These are phyloP conservation scores for Lichina pygmaea DNA, from an alignment of 495 filamentous ascomycete species.

Conservation along the genomic window DNA sequence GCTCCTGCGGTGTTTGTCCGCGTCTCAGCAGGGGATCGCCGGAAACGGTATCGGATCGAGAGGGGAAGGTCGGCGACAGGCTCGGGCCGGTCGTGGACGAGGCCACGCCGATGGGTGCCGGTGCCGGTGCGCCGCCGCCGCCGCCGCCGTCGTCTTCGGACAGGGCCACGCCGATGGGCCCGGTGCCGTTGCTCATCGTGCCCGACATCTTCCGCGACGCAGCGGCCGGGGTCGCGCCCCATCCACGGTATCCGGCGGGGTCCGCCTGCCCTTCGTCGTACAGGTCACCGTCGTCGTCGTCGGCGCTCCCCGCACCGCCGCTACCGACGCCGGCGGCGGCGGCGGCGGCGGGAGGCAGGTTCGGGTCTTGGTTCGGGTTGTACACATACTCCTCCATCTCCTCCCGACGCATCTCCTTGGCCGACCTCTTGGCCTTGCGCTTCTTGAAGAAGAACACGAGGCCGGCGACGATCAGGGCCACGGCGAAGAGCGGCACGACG, in stretches of 20 bases:
- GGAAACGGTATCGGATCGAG: constrained; percentile 39
- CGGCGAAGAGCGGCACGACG: constrained; percentile 71
- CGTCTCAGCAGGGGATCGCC: constrained; percentile 31
- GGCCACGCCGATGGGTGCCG: not conserved
- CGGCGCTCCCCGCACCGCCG: constrained; percentile 9
- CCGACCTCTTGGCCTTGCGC: constrained; percentile 57
- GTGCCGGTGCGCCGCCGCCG: constrained; percentile 32
- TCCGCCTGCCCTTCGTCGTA: constrained; percentile 46
- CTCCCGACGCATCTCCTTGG: constrained; percentile 69
- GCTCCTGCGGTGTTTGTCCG: not conserved
- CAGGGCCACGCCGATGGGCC: constrained; percentile 35
- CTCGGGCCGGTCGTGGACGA: constrained; percentile 25
- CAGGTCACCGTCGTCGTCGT: constrained; percentile 12
- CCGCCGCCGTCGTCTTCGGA: constrained; percentile 29
- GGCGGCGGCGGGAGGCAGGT: constrained; percentile 32
- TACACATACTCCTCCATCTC: constrained; percentile 92
- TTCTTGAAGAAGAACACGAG: constrained; percentile 68
- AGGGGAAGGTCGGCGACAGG: not conserved
- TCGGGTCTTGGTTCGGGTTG: constrained; percentile 84
- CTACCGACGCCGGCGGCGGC: constrained; percentile 19
- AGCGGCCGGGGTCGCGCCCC: constrained; percentile 53
- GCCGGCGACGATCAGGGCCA: constrained; percentile 52
- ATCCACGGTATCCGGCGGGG: constrained; percentile 64
- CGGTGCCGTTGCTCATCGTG: constrained; percentile 54
- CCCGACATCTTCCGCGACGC: constrained; percentile 63